These are phyloP conservation scores for Lentinula novae-zelandiae DNA, from an alignment of 1,284 basidiomycete genomes.

Conservation along the genomic window DNA sequence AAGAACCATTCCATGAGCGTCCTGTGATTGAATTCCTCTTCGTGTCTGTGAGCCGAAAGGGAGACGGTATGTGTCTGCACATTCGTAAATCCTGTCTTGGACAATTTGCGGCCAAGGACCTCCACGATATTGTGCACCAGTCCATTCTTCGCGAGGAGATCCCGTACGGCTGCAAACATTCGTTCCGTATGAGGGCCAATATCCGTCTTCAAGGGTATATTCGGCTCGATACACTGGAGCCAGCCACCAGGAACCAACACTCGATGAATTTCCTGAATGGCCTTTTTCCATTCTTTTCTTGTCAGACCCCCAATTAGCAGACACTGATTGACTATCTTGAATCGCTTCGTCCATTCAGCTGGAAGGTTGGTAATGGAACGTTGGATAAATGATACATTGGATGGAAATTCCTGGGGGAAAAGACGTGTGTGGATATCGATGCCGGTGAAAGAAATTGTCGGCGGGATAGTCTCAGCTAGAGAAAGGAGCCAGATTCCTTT, in stretches of 20 bases:
- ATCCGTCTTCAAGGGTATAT: neutral
- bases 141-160: neutral
- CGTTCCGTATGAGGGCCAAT: neutral
- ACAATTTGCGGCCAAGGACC: neutral
- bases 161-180: neutral
- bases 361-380: slow-evolving; percentile 13
- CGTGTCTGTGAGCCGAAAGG: neutral
- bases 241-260: slow-evolving; percentile 18
- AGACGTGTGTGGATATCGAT: slow-evolving; percentile 4
- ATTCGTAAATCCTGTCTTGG: neutral
- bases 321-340: slow-evolving; percentile 19
- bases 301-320: slow-evolving; percentile 16
- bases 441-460: slow-evolving; percentile 2
- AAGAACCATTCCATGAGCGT: slow-evolving; percentile 5
- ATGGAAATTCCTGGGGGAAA: neutral
- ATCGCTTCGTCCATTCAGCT: slow-evolving; percentile 15
- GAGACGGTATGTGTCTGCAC: neutral
- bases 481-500: slow-evolving; percentile 6
- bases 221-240: slow-evolving; percentile 16
- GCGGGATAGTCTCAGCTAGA: neutral
- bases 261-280: slow-evolving; percentile 14
- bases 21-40: neutral
- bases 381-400: slow-evolving; percentile 9
- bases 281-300: slow-evolving; percentile 12
- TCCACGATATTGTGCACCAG: neutral